These are phyloP conservation scores for Hygrophoropsis aurantiaca DNA, from an alignment of 768 basidiomycete genomes.

Conservation along the genomic window DNA sequence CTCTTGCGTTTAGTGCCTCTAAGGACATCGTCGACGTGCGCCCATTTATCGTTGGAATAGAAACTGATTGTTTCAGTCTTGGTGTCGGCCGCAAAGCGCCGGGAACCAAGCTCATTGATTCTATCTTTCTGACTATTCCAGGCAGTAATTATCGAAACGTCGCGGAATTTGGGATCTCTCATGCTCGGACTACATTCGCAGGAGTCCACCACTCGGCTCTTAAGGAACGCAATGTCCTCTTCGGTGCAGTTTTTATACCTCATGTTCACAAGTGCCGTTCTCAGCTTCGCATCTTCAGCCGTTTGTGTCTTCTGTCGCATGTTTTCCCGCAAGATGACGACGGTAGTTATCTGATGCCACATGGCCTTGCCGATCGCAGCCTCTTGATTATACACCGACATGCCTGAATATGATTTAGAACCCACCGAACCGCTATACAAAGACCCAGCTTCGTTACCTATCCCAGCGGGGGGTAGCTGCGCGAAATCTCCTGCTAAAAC, in stretches of 20 bases:
- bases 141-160: slow-evolving; percentile 39
- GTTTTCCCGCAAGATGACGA: slow-evolving; percentile 35
- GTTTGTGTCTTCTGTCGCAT: slow-evolving; percentile 32
- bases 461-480: slow-evolving; percentile 35
- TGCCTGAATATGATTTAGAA: background rate
- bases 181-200: slow-evolving; percentile 8
- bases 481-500: slow-evolving; percentile 49
- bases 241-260: slow-evolving; percentile 38
- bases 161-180: slow-evolving; percentile 20
- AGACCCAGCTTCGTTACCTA: slow-evolving; percentile 1
- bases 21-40: too few species aligned
- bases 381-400: slow-evolving; percentile 17
- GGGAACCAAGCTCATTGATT: slow-evolving; percentile 32
- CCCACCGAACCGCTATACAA: slow-evolving; percentile 18
- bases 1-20: too few species aligned
- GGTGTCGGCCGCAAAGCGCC: slow-evolving; percentile 34
- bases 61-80: too few species aligned
- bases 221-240: slow-evolving; percentile 37
- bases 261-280: slow-evolving; percentile 35
- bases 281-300: slow-evolving; percentile 23
- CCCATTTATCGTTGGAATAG: slow-evolving; percentile 22
- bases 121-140: slow-evolving; percentile 36
- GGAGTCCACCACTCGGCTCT: slow-evolving; percentile 19
- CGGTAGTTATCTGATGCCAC: slow-evolving; percentile 37
- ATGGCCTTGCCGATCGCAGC: slow-evolving; percentile 25